phyloP scores from a whole-genome alignment of 2,329 filamentous ascomycete species.

The Balansia obtecta region DNA sequence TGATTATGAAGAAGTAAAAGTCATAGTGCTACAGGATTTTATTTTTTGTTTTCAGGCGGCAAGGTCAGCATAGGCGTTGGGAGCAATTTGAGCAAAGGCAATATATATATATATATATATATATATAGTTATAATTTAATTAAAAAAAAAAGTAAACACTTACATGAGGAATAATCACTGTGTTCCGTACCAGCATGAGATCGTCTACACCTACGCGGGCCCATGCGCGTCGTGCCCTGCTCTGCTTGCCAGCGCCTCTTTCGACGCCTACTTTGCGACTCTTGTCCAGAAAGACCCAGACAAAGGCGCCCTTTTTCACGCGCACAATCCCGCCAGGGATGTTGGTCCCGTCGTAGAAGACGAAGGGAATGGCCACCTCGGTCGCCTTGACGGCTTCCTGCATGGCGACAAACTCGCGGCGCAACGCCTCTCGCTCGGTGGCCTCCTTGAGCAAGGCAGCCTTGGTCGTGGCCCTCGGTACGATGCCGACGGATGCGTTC shows the following conservation, averaged over 20 bases:
- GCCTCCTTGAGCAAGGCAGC: constrained; percentile 68
- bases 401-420: constrained; percentile 69
- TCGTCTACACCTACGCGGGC: constrained; percentile 90
- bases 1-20: constrained; percentile 93
- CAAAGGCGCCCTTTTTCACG: constrained; percentile 83
- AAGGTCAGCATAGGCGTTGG: not conserved
- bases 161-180: constrained; percentile 89
- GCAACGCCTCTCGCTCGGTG: constrained; percentile 62
- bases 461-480: constrained; percentile 61
- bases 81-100: not conserved
- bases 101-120: no score
- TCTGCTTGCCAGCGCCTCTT: constrained; percentile 57
- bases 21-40: constrained; percentile 65
- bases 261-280: constrained; percentile 84
- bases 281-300: constrained; percentile 88
- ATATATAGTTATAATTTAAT: not conserved
- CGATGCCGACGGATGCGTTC: constrained; percentile 47
- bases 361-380: constrained; percentile 84
- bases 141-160: no score
- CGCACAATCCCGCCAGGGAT: constrained; percentile 72
- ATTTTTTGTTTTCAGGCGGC: not conserved
- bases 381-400: constrained; percentile 82
- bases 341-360: constrained; percentile 93
- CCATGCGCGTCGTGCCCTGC: constrained; percentile 67
- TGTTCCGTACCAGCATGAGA: constrained; percentile 80